Conservation (phyloP, 2,329 filamentous ascomycete species). For the Rachicladosporium sp. region DNA sequence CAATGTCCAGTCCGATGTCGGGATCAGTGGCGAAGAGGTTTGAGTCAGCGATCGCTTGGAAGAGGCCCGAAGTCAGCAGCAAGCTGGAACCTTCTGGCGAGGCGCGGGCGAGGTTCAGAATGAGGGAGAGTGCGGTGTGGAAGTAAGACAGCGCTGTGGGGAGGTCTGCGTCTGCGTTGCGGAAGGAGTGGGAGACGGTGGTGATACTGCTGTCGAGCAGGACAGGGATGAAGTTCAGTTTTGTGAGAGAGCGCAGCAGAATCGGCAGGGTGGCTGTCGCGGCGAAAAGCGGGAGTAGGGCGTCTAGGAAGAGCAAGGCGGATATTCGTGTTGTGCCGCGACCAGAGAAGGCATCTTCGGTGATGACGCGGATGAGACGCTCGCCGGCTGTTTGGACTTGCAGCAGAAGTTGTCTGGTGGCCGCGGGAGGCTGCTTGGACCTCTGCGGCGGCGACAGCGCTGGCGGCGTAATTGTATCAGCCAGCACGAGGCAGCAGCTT, state of each 20-base stretch:
- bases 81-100: constrained; percentile 72
- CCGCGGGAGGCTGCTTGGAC: constrained; percentile 7
- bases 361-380: constrained; percentile 70
- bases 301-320: constrained; percentile 71
- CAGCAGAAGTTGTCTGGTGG: constrained; percentile 34
- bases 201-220: constrained; percentile 78
- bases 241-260: constrained; percentile 66
- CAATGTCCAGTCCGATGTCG: constrained; percentile 70
- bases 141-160: constrained; percentile 46
- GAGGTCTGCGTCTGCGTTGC: constrained; percentile 34
- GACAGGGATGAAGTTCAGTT: constrained; percentile 82
- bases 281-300: constrained; percentile 61
- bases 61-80: constrained; percentile 80
- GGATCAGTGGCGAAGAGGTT: constrained; percentile 83
- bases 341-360: constrained; percentile 83
- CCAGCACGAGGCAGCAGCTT: constrained; percentile 53
- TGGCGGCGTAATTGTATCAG: background rate
- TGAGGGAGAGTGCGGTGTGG: constrained; percentile 66
- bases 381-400: constrained; percentile 71
- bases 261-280: constrained; percentile 55
- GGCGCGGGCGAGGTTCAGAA: constrained; percentile 66
- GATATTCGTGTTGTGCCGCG: constrained; percentile 72
- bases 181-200: constrained; percentile 56
- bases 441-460: background rate
- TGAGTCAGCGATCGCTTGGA: constrained; percentile 67